phyloP scores from a whole-genome alignment of 768 basidiomycete species.

The Mycena alexandri region DNA sequence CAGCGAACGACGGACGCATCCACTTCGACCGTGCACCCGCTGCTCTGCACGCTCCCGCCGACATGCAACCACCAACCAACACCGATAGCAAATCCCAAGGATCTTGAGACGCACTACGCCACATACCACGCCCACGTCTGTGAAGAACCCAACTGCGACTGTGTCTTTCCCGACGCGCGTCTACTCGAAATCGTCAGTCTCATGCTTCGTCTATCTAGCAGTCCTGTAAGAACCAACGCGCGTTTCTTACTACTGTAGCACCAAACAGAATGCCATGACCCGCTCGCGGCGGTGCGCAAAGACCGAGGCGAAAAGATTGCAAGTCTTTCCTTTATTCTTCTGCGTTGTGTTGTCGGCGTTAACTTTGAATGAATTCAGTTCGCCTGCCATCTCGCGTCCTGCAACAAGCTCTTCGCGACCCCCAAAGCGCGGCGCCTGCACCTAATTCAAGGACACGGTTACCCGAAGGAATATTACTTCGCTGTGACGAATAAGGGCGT shows the following conservation, averaged over 20 bases:
- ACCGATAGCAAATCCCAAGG: conserved; percentile 70
- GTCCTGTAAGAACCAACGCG: neutral
- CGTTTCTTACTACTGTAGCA: conserved; percentile 58
- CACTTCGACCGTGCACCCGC: conserved; percentile 47
- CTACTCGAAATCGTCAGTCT: conserved; percentile 83
- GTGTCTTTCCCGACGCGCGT: conserved; percentile 88
- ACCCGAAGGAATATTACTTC: conserved; percentile 93
- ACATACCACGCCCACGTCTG: conserved; percentile 89
- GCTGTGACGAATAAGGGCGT: conserved; percentile 93
- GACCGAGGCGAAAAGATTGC: conserved; percentile 91
- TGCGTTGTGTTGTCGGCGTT: conserved; percentile 18
- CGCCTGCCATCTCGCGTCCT: conserved; percentile 77
- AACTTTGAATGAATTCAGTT: conserved; percentile 59
- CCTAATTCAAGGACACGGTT: conserved; percentile 84
- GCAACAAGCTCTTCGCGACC: conserved; percentile 71
- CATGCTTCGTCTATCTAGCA: neutral
- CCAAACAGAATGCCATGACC: conserved; percentile 91
- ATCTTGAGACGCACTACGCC: conserved; percentile 87
- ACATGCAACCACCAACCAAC: conserved; percentile 82
- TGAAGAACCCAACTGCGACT: conserved; percentile 74
- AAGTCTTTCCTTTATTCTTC: conserved; percentile 48
- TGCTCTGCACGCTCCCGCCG: conserved; percentile 84
- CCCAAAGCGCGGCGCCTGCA: conserved; percentile 86
- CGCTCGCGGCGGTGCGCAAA: conserved; percentile 79
- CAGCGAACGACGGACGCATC: conserved; percentile 43